phyloP scores from a whole-genome alignment of 805 yeast genomes.

The Sporopachydermia lactativora region DNA sequence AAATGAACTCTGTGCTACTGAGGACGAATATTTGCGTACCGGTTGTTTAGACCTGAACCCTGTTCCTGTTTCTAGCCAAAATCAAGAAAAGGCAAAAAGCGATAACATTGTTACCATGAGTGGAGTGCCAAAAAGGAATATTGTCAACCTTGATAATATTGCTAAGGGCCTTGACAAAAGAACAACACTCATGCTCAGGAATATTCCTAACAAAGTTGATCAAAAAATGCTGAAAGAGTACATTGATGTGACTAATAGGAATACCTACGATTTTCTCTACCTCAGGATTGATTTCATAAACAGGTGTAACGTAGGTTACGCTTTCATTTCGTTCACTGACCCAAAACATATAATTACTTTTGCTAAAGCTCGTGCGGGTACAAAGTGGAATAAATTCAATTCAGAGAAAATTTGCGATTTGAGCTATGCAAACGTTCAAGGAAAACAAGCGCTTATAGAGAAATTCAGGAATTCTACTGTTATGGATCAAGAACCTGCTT shows the following conservation, averaged over 20 bases:
- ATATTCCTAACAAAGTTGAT: slow-evolving; percentile 37
- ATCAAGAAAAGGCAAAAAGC: not conserved
- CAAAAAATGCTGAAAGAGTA: slow-evolving; percentile 31
- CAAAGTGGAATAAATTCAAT: slow-evolving; percentile 31
- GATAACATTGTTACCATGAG: slow-evolving; percentile 13
- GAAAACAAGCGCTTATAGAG: slow-evolving; percentile 27
- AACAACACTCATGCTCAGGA: slow-evolving; percentile 37
- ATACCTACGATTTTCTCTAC: slow-evolving; percentile 26
- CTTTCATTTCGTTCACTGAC: slow-evolving; percentile 33
- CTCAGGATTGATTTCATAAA: slow-evolving; percentile 37
- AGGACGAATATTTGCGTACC: slow-evolving; percentile 12
- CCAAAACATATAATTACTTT: slow-evolving; percentile 31
- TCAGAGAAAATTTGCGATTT: slow-evolving; percentile 37
- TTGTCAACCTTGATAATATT: slow-evolving; percentile 27
- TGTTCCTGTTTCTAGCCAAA: slow-evolving; percentile 14
- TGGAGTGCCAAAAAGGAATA: slow-evolving; percentile 20
- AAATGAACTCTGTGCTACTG: slow-evolving; percentile 12
- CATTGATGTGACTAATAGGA: slow-evolving; percentile 29
- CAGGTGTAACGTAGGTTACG: slow-evolving; percentile 42
- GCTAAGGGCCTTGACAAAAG: slow-evolving; percentile 28
- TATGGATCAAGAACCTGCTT: slow-evolving; percentile 31
- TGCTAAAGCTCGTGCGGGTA: slow-evolving; percentile 31
- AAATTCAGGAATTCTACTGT: slow-evolving; percentile 37
- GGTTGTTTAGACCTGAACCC: slow-evolving; percentile 14
- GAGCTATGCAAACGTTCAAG: slow-evolving; percentile 39